Evolutionary conservation across 2,329 filamentous ascomycete species (phyloP), one percentile per base, ranked within the genome.

Genomic region (Cladophialophora psammophila): DNA sequence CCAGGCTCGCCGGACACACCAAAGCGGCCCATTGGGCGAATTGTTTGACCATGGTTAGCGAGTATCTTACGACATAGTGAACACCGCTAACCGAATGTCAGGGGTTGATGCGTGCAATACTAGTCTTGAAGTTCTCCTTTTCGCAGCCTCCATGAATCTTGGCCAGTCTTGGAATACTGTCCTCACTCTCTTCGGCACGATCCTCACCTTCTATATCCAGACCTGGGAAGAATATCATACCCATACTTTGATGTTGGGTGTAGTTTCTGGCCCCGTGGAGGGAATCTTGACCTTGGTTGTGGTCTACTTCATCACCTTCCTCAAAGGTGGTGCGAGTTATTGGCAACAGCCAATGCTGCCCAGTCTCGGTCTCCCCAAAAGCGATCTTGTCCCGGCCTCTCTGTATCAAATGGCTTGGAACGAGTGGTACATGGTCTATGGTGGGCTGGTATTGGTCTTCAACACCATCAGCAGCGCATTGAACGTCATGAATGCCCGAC

Each of bases 211-310:
- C 80, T 98, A 98, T 79, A 91, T 98, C 50, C 95, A 98, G 79
- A 98, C 95, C 38, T 99, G 95, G 95, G 95, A 99, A 76, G 95
- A 98, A 79, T 99, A 98, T 81, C 94, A 98, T 81, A 99, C 95
- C 60, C 94, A 97, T 79, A 95, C 94, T 2, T 87, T 99, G 56
- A 97, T 93, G 1, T 87, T 99, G 5, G 95, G 95, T 66, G 83
- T 98, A 69, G 86, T 99, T 72, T 97, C 94, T 71, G 95, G 95
- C 0, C 95, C 95, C 3, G 95, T 99, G 42, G 95, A 99, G 80
- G 95, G 95, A 60, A 90, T 99, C 64, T 81, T 98, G 55, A 93
- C 92, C 48, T 85, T 99, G 20, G 90, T 92, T 74, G 77, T 86
- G 63, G 89, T 99, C 67, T 98, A 95, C 79, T 87, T 88, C 40